Base-by-base conservation (phyloP, 108 stramenopile genomes). In the Asterionellopsis glacialis region DNA sequence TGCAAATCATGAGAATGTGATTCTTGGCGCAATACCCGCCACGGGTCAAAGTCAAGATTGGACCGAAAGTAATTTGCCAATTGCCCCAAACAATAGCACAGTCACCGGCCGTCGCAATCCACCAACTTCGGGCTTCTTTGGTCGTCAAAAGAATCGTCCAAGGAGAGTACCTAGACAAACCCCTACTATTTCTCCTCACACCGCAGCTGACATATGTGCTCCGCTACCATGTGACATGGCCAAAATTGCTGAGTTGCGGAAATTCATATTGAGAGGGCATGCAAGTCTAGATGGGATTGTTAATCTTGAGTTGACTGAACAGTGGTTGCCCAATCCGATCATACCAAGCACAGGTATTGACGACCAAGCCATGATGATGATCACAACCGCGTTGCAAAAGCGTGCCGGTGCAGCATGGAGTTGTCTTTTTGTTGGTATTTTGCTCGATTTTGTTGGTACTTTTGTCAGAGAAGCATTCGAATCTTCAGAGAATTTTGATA, bases 161-260 rank as follows among this genome's bases (percentile, higher is more conserved):
- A 51, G 64, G 51, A 51, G 64, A 14, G 6, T 63, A 45, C 40
- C 18, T 22, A 22, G 62, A 22, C n/a, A 23, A 43, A n/a, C 60
- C 27, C 7, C 22, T 50, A 1, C 13, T 61, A 41, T 69, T 70
- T 43, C 62, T 53, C 28, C 48, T 51, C 11, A 41, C 57, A 59
- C 73, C 12, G 87, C 85, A 59, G 91, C 85, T 27, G 91, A 93
- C 57, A 75, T 85, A 23, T 79, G 75, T 40, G 69, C 87, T 9
- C 83, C 87, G 14, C 63, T 84, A 12, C 67, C 55, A 16, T 15
- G 51, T 18, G 85, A 87, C 23, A 22, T 19, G 10, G 43, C 45
- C 33, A 63, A 59, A 24, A 33, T 76, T 56, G 58, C 18, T 3
- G 15, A 23, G 0, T 25, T 83, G 19, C 77, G 75, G 13, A 50